Evolutionary conservation across 495 filamentous ascomycete species (phyloP).

Genomic region (Podospora comata): DNA sequence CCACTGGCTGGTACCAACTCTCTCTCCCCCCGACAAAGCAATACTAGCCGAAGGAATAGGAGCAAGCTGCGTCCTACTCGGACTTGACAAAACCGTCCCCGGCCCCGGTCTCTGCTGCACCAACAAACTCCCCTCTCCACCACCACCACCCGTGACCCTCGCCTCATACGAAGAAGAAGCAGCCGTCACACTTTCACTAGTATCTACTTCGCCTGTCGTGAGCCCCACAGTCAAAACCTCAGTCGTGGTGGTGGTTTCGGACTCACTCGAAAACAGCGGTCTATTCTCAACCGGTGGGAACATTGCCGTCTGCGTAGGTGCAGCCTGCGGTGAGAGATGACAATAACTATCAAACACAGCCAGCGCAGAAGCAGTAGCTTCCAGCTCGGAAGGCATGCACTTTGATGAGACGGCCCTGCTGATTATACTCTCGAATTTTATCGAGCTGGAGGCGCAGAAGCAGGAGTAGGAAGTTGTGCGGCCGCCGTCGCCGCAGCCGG

Average conservation of each 20-base stretch:
- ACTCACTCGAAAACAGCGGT: too few relatives aligned
- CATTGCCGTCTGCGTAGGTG: too few relatives aligned
- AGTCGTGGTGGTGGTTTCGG: too few relatives aligned
- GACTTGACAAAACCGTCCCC: not conserved
- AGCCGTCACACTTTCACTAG: not conserved
- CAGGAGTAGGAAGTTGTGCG: conserved; percentile 25
- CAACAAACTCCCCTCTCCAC: too few relatives aligned
- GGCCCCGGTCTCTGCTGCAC: not conserved
- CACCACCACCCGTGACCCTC: not conserved
- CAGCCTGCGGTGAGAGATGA: not conserved
- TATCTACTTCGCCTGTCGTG: not conserved
- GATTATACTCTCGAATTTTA: conserved; percentile 21
- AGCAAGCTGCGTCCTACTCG: not conserved
- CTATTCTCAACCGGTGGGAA: too few relatives aligned
- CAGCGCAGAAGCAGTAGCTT: conserved; percentile 1
- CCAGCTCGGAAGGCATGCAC: conserved; percentile 5
- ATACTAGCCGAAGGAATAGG: not conserved
- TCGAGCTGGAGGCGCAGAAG: conserved; percentile 32
- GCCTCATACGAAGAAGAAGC: not conserved
- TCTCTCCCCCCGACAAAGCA: not conserved
- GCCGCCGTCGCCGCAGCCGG: conserved; percentile 26
- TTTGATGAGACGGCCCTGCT: not conserved
- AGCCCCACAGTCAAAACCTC: not conserved
- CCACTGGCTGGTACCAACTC: not conserved
- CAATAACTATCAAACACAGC: conserved; percentile 15